These are phyloP conservation scores for Rhipidocladum racemiflorum DNA, from an alignment of 176 grass and related monocot genomes.

Conservation along the genomic window DNA sequence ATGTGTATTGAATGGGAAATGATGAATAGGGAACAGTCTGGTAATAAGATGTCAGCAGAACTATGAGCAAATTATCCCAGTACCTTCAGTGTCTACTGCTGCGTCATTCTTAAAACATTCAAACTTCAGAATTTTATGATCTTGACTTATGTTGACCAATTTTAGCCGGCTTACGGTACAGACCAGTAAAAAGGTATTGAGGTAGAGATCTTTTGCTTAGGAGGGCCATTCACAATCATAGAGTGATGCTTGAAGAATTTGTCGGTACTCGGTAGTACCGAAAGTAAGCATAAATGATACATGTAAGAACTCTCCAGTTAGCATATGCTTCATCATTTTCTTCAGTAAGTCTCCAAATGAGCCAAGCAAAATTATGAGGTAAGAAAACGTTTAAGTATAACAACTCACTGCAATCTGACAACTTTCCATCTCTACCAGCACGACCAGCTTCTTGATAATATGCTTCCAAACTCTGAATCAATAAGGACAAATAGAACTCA, in stretches of 20 bases:
- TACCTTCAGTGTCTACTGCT: neutral
- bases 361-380: neutral
- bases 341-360: neutral
- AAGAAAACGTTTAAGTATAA: neutral
- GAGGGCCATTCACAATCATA: neutral
- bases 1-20: too few relatives aligned
- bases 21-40: neutral
- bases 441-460: constrained; percentile 98
- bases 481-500: constrained; percentile 25
- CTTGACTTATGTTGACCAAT: neutral
- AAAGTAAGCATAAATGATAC: constrained; percentile 8
- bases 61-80: neutral
- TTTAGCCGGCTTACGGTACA: neutral
- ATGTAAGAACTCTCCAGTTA: neutral
- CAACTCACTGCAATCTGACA: constrained; percentile 84
- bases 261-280: neutral
- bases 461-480: constrained; percentile 89
- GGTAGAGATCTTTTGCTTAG: neutral
- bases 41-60: neutral
- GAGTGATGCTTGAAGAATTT: neutral
- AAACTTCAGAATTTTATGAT: neutral
- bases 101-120: neutral
- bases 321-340: neutral
- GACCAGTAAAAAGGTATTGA: neutral
- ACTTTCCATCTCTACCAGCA: constrained; percentile 89